Evolutionary conservation across 768 basidiomycete species (phyloP), one percentile per base, ranked within the genome.

Genomic region (Serendipita sp.): DNA sequence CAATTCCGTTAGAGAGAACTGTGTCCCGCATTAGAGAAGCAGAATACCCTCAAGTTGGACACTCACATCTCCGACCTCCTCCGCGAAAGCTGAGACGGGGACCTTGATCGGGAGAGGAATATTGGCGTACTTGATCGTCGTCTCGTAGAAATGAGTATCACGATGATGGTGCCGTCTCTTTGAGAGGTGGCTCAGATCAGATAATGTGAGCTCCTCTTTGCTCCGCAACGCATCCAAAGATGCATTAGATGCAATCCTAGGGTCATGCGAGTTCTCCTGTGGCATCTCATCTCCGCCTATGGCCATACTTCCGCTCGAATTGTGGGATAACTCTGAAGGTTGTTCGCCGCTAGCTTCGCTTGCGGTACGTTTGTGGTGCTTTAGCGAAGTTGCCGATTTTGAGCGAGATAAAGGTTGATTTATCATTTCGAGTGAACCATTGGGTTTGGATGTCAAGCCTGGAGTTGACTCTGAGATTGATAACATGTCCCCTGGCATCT

Each of bases 31-130:
- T 43, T 11, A 31, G 4, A 51, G 16, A 41, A 28, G 2, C 26
- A 5, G 50, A 3, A 26, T 17, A 13, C n/a, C 14, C 2, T 34
- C 28, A 13, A 61, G 14, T 43, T 48, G 31, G 22, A 14, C 72
- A 77, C 83, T 70, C 71, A 97, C 95, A 72, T 97, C 94, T 48
- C 96, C 94, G 63, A 99, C 90, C 77, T 99, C 96, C 72, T 94
- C 90, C 0, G 89, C 81, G 71, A 96, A 97, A 1, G 86, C 88
- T 20, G 83, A 82, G 50, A 96, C 74, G 0, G 96, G 96, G 72
- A 98, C 82, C 69, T 90, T 86, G 70, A 98, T 91, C 14, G 93
- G 94, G 31, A 97, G 72, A 17, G 62, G 62, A 30, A 45, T 45
- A 62, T 85, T 85, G 71, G 85, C 86, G 74, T 93, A 95, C 14